A percentile compares a stretch with the other conserved stretches of the same genome.
Evolutionary conservation across 2,329 filamentous ascomycete species (phyloP).

Genomic region (Fusarium vanettenii): DNA sequence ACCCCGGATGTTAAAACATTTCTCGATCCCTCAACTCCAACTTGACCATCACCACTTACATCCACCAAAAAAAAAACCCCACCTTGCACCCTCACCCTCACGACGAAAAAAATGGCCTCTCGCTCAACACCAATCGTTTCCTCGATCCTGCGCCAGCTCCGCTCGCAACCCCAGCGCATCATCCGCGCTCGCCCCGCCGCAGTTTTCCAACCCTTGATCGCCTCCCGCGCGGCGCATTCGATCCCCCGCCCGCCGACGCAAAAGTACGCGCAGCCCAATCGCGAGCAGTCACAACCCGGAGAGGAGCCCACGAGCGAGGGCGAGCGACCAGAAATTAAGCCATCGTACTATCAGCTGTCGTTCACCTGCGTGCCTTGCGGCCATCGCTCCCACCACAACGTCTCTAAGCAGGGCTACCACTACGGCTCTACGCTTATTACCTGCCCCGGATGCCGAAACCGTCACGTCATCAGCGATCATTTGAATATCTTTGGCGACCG

Average conservation of each 20-base stretch:
- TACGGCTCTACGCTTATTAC: constrained; percentile 88
- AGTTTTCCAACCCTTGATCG: constrained; percentile 24
- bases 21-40: constrained; percentile 29
- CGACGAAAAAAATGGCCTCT: constrained; percentile 44
- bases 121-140: constrained; percentile 34
- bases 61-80: background rate
- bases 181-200: constrained; percentile 13
- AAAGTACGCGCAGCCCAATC: constrained; percentile 21
- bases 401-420: constrained; percentile 97
- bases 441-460: constrained; percentile 86
- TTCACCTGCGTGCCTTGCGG: constrained; percentile 94
- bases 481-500: constrained; percentile 80
- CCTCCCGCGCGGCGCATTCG: constrained; percentile 48
- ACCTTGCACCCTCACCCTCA: background rate
- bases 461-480: constrained; percentile 94
- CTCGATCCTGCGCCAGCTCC: constrained; percentile 33
- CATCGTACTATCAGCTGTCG: constrained; percentile 85
- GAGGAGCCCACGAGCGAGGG: constrained; percentile 45
- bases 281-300: constrained; percentile 11
- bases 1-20: constrained; percentile 30
- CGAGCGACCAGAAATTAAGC: constrained; percentile 46
- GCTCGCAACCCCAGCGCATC: constrained; percentile 25
- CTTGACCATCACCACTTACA: constrained; percentile 5
- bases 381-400: constrained; percentile 81
- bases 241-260: constrained; percentile 50